These are phyloP conservation scores for Ampelocalamus luodianensis DNA, from an alignment of 176 grass and related monocot species.

Conservation along the genomic window DNA sequence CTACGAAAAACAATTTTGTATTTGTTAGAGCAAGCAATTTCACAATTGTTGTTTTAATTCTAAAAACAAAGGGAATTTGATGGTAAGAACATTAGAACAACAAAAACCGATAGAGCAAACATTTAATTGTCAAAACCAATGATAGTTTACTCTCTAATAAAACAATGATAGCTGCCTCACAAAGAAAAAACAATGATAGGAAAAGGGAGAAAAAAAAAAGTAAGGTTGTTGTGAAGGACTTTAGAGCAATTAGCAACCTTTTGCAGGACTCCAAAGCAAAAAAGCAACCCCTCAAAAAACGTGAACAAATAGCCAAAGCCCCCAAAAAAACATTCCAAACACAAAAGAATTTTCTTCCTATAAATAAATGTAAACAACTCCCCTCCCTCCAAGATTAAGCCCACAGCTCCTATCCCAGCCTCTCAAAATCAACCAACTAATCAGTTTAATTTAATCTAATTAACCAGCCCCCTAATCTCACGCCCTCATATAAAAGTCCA, in stretches of 20 bases:
- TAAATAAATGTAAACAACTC: constrained; percentile 38
- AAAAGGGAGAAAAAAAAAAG: no score
- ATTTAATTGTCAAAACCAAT: neutral
- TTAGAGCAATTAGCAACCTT: neutral
- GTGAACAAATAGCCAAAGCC: neutral
- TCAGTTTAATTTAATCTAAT: neutral
- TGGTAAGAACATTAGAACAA: neutral
- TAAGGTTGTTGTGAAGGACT: neutral
- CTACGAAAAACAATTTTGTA: neutral
- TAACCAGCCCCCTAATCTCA: constrained; percentile 40
- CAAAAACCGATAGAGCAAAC: neutral
- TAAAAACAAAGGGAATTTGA: neutral
- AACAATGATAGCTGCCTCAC: no score
- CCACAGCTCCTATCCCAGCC: neutral
- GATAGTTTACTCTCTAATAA: neutral
- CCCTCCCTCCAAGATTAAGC: neutral
- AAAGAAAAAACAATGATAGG: neutral
- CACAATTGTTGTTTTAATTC: neutral
- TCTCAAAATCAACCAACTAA: constrained; percentile 38
- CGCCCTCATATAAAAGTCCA: constrained; percentile 49
- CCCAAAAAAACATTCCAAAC: constrained; percentile 9
- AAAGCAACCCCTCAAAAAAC: neutral
- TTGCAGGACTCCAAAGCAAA: neutral
- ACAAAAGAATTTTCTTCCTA: constrained; percentile 24
- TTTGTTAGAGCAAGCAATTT: neutral